Percentiles rank a stretch among this genome's conserved stretches.
Conservation (phyloP, 2,329 filamentous ascomycete species). For the Diaporthe sp. region DNA sequence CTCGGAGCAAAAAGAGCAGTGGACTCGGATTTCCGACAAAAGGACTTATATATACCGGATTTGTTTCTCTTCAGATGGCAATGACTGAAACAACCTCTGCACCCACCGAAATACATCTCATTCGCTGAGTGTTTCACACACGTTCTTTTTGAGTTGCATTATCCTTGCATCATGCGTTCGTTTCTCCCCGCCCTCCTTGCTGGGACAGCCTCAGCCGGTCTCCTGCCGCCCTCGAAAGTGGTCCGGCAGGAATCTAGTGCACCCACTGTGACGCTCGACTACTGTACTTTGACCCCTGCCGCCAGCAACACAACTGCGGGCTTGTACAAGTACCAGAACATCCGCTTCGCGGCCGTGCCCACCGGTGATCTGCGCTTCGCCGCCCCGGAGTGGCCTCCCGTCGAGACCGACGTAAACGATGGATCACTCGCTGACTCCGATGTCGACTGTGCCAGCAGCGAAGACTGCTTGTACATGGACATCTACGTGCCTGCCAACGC, state of each 20-base stretch:
- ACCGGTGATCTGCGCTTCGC: constrained; percentile 52
- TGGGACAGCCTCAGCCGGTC: constrained; percentile 7
- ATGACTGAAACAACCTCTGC: not conserved
- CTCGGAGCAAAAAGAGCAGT: not conserved
- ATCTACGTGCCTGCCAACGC: constrained; percentile 61
- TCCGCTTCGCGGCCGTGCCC: constrained; percentile 52
- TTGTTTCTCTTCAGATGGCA: not conserved
- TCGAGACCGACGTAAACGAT: constrained; percentile 51
- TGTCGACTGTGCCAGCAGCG: constrained; percentile 51
- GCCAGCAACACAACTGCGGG: constrained; percentile 46
- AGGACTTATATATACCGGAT: not conserved
- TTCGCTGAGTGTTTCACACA: constrained; percentile 9
- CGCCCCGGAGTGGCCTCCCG: constrained; percentile 51
- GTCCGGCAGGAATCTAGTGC: constrained; percentile 20
- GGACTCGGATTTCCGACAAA: not conserved
- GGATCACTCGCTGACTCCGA: constrained; percentile 50
- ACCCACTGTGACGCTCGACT: constrained; percentile 48
- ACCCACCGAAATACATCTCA: not conserved
- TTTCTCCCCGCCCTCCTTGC: constrained; percentile 14
- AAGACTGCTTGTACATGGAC: constrained; percentile 66
- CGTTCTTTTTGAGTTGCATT: not conserved
- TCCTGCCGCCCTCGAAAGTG: constrained; percentile 24
- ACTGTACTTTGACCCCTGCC: constrained; percentile 46
- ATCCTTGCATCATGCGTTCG: constrained; percentile 19
- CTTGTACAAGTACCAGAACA: constrained; percentile 54